These are phyloP conservation scores for Solanum neorickii DNA, from an alignment of 257 asterid genomes.

Conservation along the genomic window DNA sequence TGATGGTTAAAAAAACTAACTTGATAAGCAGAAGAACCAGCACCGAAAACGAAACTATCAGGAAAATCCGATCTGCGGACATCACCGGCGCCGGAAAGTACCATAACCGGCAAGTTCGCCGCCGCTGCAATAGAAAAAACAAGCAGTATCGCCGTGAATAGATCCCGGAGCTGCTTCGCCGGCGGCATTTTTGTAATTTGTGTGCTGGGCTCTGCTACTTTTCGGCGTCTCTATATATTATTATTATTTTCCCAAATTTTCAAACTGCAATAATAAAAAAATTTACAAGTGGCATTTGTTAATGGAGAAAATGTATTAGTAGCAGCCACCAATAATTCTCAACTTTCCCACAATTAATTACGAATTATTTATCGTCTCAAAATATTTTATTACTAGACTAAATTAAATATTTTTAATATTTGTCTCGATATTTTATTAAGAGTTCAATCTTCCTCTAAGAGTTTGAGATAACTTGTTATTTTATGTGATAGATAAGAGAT, in stretches of 20 bases:
- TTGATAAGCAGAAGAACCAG: conserved; percentile 12
- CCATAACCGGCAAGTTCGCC: not conserved
- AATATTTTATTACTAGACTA: no score
- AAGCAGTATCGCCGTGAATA: not conserved
- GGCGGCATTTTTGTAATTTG: not conserved
- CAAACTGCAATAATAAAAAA: not conserved
- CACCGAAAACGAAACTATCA: conserved; percentile 8
- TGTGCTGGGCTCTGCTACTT: not conserved
- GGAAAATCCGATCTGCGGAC: conserved; percentile 8
- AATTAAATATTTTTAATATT: no score
- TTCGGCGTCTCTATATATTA: not conserved
- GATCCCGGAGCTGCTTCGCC: not conserved
- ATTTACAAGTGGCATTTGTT: not conserved
- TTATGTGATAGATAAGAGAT: no score
- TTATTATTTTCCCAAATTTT: not conserved
- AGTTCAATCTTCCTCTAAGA: no score
- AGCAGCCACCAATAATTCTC: not conserved
- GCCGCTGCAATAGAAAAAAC: not conserved
- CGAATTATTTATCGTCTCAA: no score
- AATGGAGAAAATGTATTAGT: not conserved
- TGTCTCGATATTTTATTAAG: no score
- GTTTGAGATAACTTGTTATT: no score
- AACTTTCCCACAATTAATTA: not conserved
- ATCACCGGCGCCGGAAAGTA: not conserved
- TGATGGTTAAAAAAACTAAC: not conserved